Evolutionary conservation across 352 stramenopile species (phyloP).

Genomic region (Aphanomyces cochlioides): DNA sequence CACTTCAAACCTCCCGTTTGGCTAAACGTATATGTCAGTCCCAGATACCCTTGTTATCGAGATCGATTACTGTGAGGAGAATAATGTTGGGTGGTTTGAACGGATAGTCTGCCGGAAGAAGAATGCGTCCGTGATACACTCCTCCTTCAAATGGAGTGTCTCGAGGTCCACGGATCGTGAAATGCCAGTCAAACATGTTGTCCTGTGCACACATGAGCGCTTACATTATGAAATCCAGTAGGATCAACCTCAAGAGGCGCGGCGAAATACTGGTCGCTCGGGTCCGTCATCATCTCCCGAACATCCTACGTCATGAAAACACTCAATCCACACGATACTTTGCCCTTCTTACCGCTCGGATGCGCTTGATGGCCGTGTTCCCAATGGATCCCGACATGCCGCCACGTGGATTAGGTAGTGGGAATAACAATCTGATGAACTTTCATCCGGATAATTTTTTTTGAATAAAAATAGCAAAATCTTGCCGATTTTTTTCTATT

Average conservation of each 20-base stretch:
- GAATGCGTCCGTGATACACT: conserved; percentile 97
- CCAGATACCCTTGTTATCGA: background rate
- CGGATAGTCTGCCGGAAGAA: conserved; percentile 91
- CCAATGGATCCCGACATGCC: conserved; percentile 27
- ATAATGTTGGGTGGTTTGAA: conserved; percentile 98
- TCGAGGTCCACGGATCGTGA: conserved; percentile 95
- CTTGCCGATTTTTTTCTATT: no score
- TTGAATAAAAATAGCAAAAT: background rate
- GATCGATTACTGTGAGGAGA: conserved; percentile 83
- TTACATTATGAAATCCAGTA: background rate
- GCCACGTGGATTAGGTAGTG: conserved; percentile 2
- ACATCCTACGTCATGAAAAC: conserved; percentile 52
- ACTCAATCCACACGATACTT: background rate
- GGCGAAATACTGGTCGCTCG: conserved; percentile 76
- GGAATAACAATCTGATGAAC: background rate
- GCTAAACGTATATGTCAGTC: conserved; percentile 36
- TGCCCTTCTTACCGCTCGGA: conserved; percentile 56
- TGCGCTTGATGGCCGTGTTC: conserved; percentile 84
- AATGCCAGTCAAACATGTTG: conserved; percentile 95
- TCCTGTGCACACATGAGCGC: conserved; percentile 36
- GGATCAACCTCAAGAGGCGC: conserved; percentile 59
- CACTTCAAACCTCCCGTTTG: conserved; percentile 96
- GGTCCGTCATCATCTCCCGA: conserved; percentile 84
- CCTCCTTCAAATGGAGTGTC: conserved; percentile 96
- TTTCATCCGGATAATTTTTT: background rate